Evolutionary conservation across 768 basidiomycete species (phyloP), one percentile per base, ranked within the genome.

Genomic region (Trametes cingulata): DNA sequence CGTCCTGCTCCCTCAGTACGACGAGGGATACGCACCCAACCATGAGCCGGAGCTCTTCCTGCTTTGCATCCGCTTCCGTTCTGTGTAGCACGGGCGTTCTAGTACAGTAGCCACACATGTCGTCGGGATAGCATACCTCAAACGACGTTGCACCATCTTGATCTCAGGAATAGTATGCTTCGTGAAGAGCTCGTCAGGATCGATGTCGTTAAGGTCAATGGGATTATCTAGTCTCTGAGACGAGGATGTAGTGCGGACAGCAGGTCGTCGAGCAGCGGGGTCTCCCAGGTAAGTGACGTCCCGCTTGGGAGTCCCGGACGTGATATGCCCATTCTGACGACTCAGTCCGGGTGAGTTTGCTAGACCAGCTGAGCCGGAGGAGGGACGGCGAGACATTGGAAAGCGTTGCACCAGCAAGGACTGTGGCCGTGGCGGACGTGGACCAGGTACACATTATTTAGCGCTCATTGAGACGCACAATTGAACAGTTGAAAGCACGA

Each of bases 21-120:
- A 37, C 13, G 25, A 17, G 58, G 17, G 57, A 43, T 24, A 87
- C 92, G 83, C 77, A 94, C 92, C 92, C 92, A 75, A 94, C 92
- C 92, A 93, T 94, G 45, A 90, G 78, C 67, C 92, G 82, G 43
- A 94, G 80, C 68, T 94, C 92, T 71, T 93, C 90, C 67, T 92
- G 89, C 72, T 94, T 93, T 43, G 85, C 87, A 69, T 93, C 90
- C 0, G 91, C 92, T 75, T 93, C 92, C 15, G 81, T 75, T 71
- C 91, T 93, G 41, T 37, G 25, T 24, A 47, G 22, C 36, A 13
- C 6, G 19, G 52, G 53, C 12, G 52, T 27, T 42, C 24, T 46
- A 41, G 12, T 29, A n/a, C 37, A 14, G 19, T 13, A 24, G 19
- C 51, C 35, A 58, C n/a, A 10, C 43, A 48, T 25, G 57, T 62